phyloP scores from a whole-genome alignment of 2,329 filamentous ascomycete genomes.

The Cadophora malorum region DNA sequence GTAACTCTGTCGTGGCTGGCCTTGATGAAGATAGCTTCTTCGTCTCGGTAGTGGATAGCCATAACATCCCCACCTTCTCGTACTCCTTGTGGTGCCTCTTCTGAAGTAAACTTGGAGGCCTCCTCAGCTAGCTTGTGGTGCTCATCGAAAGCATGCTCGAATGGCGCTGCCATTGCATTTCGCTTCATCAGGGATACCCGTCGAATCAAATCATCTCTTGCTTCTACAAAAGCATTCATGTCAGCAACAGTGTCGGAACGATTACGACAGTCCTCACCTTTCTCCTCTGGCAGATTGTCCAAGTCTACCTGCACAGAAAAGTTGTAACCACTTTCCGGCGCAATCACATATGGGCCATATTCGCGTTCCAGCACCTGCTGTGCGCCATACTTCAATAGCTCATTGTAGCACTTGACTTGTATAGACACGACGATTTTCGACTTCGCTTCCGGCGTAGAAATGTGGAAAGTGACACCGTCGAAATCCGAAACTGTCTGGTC shows the following conservation, averaged over 20 bases:
- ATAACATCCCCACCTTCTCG: slow-evolving; percentile 90
- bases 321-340: slow-evolving; percentile 90
- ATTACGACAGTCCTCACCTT: slow-evolving; percentile 57
- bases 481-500: slow-evolving; percentile 99
- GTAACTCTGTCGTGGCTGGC: slow-evolving; percentile 97
- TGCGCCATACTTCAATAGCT: slow-evolving; percentile 92
- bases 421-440: slow-evolving; percentile 94
- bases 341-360: slow-evolving; percentile 89
- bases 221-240: slow-evolving; percentile 57
- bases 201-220: slow-evolving; percentile 82
- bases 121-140: slow-evolving; percentile 86
- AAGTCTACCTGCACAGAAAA: slow-evolving; percentile 93
- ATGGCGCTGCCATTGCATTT: slow-evolving; percentile 98
- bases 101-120: slow-evolving; percentile 89
- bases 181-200: slow-evolving; percentile 93
- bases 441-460: slow-evolving; percentile 94
- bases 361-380: slow-evolving; percentile 90
- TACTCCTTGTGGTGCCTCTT: slow-evolving; percentile 91
- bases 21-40: slow-evolving; percentile 99
- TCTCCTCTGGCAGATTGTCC: slow-evolving; percentile 81
- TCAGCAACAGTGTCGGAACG: not conserved
- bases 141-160: slow-evolving; percentile 95
- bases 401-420: slow-evolving; percentile 91
- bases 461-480: slow-evolving; percentile 97
- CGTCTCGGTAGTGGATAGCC: slow-evolving; percentile 97